Evolutionary conservation across 129 eudicot genomes (phyloP), one percentile per base, ranked within the genome.

Genomic region (Saussurea involucrata): DNA sequence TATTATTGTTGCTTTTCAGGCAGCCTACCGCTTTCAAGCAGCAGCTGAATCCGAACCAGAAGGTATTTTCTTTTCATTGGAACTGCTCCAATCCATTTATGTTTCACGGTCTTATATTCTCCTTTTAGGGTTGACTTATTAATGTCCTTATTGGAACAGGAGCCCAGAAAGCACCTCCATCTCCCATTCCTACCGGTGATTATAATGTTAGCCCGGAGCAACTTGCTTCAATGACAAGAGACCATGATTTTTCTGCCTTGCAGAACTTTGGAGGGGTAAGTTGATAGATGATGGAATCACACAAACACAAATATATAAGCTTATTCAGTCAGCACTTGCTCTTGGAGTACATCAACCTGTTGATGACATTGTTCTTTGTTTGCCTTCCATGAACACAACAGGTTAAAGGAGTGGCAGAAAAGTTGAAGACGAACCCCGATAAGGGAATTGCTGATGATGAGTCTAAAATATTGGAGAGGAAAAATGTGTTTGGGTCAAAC

Each of bases 211-310:
- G 86, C 44, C 88, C 88, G 0, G 90, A 83, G 75, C 88, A 95
- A 46, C 89, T 95, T 72, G 84, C 89, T 78, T 17, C 82, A 20
- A 82, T 95, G 92, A 76, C 88, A 11, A 82, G 85, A 68, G 97
- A 95, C 44, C 90, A 89, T 89, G 89, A 91, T 78, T 67, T 87
- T 28, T 53, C 96, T 81, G 82, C 85, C 31, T 77, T 91, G 75
- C 92, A 87, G 66, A 86, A 76, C 83, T 78, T 57, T 74, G 98
- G 97, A 61, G 98, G 97, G 89, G 98, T 72, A 87, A 90, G 84
- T 77, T 64, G 32, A 65, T 76, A 57, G 12, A 24, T 37, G 15
- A 27, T 4, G 18, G 6, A 1, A 61, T 4, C 36, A 34, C 37
- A 63, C 67, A 57, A 1, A 32, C 21, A 73, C 32, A 18, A 0